Base-by-base conservation (phyloP, 208 protist species). In the Novymonas esmeraldas region DNA sequence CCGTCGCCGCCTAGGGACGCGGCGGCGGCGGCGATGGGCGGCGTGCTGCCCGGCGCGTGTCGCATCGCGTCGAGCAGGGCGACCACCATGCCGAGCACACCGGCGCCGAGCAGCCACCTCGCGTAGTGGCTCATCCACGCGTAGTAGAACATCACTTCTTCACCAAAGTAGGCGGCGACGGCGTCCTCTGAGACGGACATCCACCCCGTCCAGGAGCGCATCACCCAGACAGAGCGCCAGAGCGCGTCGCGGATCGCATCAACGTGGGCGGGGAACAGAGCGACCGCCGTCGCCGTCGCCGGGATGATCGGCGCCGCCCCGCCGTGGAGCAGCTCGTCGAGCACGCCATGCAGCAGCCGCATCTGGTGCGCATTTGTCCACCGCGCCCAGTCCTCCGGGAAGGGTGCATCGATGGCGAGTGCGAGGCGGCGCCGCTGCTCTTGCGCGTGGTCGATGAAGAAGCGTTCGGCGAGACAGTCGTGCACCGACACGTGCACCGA, bases 121-220 rank as follows among this genome's bases (percentile, higher is more conserved):
- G 79, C 64, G 69, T 89, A 91, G 77, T 79, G 79, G 61, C 86
- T 87, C 84, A 94, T 90, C 81, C 84, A 94, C 24, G 85, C 78
- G 58, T 89, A 94, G 76, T 92, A 92, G 62, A 94, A 88, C 63
- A 75, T 79, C 45, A 77, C 73, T 48, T 87, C 77, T 22, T 72
- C 69, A 20, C 84, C 84, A 57, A 92, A 90, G 74, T 94, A 94
- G 16, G 34, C 38, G 3, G 64, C 62, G 49, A 81, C 65, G 48
- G 59, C 64, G 34, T 64, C 64, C 57, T 81, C 70, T 22, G 48
- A 24, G 10, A 77, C 39, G 42, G 56, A 45, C 56, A 69, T 46
- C 36, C 59, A 58, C 39, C 41, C 45, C 49, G 10, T 34, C 46
- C 65, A 48, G 20, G 62, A 66, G 56, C 50, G 63, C 6, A 29